phyloP scores from a whole-genome alignment of 768 basidiomycete species.

The Podaxis sp. region DNA sequence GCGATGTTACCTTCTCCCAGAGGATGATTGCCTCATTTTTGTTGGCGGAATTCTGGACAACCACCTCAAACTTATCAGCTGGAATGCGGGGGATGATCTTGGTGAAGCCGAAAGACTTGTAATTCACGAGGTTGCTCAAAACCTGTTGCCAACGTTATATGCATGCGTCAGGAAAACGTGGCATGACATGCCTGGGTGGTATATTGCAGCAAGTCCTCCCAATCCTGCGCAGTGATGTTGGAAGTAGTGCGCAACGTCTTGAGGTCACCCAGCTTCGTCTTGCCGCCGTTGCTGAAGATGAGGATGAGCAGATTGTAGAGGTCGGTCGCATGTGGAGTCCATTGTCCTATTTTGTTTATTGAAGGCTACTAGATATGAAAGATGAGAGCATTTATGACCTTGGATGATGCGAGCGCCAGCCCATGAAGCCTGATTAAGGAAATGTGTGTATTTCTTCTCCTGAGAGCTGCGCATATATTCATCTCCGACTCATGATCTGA shows the following conservation, averaged over 20 bases:
- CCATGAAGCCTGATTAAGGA: constrained; percentile 72
- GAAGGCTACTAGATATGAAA: background rate
- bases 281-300: constrained; percentile 57
- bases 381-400: constrained; percentile 23
- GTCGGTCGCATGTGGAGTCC: constrained; percentile 67
- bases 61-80: constrained; percentile 57
- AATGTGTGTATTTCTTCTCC: constrained; percentile 82
- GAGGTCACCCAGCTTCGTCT: constrained; percentile 53
- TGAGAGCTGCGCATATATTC: constrained; percentile 45
- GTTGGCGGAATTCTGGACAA: constrained; percentile 61
- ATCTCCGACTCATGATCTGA: constrained; percentile 1
- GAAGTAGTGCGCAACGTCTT: constrained; percentile 49
- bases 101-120: constrained; percentile 79
- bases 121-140: constrained; percentile 69
- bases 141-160: constrained; percentile 29
- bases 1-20: constrained; percentile 56
- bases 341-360: constrained; percentile 54
- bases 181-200: constrained; percentile 55
- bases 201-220: constrained; percentile 72
- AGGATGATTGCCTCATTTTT: constrained; percentile 51
- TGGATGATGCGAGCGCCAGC: constrained; percentile 83
- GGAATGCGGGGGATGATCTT: constrained; percentile 80
- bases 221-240: constrained; percentile 56
- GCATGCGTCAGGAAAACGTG: background rate
- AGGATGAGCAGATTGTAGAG: constrained; percentile 73